A percentile compares a stretch with the other conserved stretches of the same genome.
These are phyloP conservation scores for Bruguiera hainesii DNA, from an alignment of 441 rosid genomes.

Conservation along the genomic window DNA sequence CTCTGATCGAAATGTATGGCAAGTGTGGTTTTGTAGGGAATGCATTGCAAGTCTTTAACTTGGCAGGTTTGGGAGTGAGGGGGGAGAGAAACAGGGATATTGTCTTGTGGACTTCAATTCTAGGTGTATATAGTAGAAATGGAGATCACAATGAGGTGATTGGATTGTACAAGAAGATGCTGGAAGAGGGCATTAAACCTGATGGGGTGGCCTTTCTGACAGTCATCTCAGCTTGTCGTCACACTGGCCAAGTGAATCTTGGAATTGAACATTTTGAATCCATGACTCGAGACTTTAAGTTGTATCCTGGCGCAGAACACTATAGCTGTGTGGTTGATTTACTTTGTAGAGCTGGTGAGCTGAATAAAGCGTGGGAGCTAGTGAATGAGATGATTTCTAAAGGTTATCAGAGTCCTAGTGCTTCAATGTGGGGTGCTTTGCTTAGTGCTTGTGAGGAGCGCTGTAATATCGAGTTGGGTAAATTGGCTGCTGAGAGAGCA, in stretches of 20 bases:
- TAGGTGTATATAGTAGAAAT: slow-evolving; percentile 44
- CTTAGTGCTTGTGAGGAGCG: slow-evolving; percentile 41
- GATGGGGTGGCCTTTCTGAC: slow-evolving; percentile 50
- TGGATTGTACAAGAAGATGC: slow-evolving; percentile 38
- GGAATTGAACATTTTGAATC: slow-evolving; percentile 46
- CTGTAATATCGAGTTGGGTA: slow-evolving; percentile 43
- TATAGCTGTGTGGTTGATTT: slow-evolving; percentile 53
- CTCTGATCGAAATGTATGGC: slow-evolving; percentile 60
- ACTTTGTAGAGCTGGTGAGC: slow-evolving; percentile 50
- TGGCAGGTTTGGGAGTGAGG: slow-evolving; percentile 23
- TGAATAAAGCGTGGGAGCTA: slow-evolving; percentile 45
- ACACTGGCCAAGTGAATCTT: slow-evolving; percentile 46
- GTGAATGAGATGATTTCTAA: slow-evolving; percentile 34
- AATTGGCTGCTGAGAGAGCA: slow-evolving; percentile 48
- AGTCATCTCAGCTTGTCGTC: slow-evolving; percentile 55
- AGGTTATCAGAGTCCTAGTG: slow-evolving; percentile 26
- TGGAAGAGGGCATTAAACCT: slow-evolving; percentile 36
- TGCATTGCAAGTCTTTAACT: slow-evolving; percentile 42
- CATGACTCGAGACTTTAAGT: slow-evolving; percentile 32
- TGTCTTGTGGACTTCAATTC: slow-evolving; percentile 61
- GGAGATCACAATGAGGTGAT: slow-evolving; percentile 43
- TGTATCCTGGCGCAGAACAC: slow-evolving; percentile 46
- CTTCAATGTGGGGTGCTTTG: slow-evolving; percentile 57
- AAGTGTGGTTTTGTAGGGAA: slow-evolving; percentile 45
- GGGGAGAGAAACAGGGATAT: slow-evolving; percentile 34